Percentiles rank a stretch among this genome's conserved stretches.
phyloP scores from a whole-genome alignment of 371 early-diverging fungal genomes.

The Syncephalastrum monosporum region DNA sequence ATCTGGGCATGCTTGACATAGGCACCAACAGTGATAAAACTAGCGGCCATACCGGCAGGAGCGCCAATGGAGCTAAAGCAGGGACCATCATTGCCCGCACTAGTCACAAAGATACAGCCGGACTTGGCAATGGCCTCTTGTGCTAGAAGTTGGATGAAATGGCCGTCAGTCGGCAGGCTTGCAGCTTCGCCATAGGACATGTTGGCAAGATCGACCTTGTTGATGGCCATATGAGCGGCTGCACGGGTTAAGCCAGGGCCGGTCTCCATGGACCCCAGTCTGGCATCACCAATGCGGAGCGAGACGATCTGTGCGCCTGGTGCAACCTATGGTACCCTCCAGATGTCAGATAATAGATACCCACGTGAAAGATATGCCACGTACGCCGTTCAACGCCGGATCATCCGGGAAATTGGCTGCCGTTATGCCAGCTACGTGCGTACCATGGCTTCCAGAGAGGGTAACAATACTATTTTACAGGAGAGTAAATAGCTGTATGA shows the following conservation, averaged over 20 bases:
- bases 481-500: background rate
- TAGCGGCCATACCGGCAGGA: slow-evolving; percentile 79
- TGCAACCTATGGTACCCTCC: slow-evolving; percentile 55
- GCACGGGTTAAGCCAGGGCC: slow-evolving; percentile 86
- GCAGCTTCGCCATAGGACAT: slow-evolving; percentile 93
- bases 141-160: slow-evolving; percentile 76
- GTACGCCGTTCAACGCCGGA: slow-evolving; percentile 80
- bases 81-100: slow-evolving; percentile 94
- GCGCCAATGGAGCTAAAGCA: slow-evolving; percentile 84
- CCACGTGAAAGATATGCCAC: slow-evolving; percentile 8
- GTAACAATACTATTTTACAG: slow-evolving; percentile 70
- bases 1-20: slow-evolving; percentile 86
- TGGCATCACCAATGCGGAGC: slow-evolving; percentile 90
- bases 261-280: slow-evolving; percentile 87
- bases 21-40: slow-evolving; percentile 90
- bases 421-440: slow-evolving; percentile 91
- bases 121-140: slow-evolving; percentile 82
- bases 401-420: slow-evolving; percentile 86
- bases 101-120: slow-evolving; percentile 84
- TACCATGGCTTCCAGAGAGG: slow-evolving; percentile 83
- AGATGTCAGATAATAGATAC: background rate
- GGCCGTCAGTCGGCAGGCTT: slow-evolving; percentile 70
- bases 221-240: slow-evolving; percentile 69
- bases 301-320: slow-evolving; percentile 93
- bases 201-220: slow-evolving; percentile 90